These are phyloP conservation scores for Fusarium floridanum DNA, from an alignment of 2,329 filamentous ascomycete genomes.

Conservation along the genomic window DNA sequence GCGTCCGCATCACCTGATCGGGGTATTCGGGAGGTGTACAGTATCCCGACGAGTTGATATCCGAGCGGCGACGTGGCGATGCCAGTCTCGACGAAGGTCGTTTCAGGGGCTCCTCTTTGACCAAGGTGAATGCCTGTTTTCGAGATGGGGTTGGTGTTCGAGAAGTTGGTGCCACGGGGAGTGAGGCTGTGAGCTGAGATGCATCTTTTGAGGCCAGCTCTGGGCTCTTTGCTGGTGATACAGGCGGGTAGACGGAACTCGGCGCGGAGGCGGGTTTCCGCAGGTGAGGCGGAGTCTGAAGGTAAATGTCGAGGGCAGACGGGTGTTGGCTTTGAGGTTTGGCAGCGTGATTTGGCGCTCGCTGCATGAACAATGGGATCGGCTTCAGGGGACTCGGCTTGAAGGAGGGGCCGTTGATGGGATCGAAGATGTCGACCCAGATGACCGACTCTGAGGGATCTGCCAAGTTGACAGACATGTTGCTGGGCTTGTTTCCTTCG, in stretches of 20 bases:
- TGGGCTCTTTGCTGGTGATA: background rate
- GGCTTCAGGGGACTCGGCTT: constrained; percentile 64
- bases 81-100: constrained; percentile 54
- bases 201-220: background rate
- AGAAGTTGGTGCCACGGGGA: background rate
- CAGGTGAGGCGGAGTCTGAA: constrained; percentile 19
- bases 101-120: constrained; percentile 56
- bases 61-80: constrained; percentile 32
- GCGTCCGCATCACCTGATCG: constrained; percentile 25
- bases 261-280: constrained; percentile 19
- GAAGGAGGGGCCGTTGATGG: constrained; percentile 61
- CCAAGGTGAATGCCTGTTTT: constrained; percentile 36
- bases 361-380: constrained; percentile 62
- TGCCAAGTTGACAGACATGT: constrained; percentile 30
- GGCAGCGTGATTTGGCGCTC: constrained; percentile 34
- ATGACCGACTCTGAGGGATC: constrained; percentile 53
- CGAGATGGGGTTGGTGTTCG: constrained; percentile 10
- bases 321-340: constrained; percentile 19
- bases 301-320: constrained; percentile 24
- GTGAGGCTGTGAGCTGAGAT: constrained; percentile 6
- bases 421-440: constrained; percentile 65
- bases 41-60: constrained; percentile 45
- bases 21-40: constrained; percentile 49
- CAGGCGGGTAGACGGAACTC: constrained; percentile 8
- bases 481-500: constrained; percentile 8